Percentiles rank a stretch among this genome's conserved stretches.
These are phyloP conservation scores for Arthromyces matolae DNA, from an alignment of 768 basidiomycete species.

Conservation along the genomic window DNA sequence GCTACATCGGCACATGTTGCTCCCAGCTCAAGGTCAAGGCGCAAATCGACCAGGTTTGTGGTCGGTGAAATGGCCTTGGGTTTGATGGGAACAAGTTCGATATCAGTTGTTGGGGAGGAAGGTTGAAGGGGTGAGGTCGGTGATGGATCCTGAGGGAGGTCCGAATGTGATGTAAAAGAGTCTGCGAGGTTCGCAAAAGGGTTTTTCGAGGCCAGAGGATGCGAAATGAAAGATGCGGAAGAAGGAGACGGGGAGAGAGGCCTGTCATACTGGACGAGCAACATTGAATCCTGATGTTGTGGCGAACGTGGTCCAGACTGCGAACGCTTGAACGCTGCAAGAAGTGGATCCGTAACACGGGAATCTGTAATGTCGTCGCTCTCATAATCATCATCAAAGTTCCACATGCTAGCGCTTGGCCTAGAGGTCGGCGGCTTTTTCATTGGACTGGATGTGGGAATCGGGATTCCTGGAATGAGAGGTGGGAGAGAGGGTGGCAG, in stretches of 20 bases:
- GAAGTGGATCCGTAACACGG: conserved; percentile 3
- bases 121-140: conserved; percentile 6
- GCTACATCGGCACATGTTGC: neutral
- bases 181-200: conserved; percentile 9
- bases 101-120: conserved; percentile 7
- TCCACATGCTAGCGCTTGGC: conserved; percentile 9
- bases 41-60: conserved; percentile 7
- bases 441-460: conserved; percentile 11
- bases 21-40: neutral
- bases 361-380: conserved; percentile 9
- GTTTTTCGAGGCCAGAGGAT: conserved; percentile 5
- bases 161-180: conserved; percentile 7
- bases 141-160: conserved; percentile 6
- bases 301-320: neutral
- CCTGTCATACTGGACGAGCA: conserved; percentile 6
- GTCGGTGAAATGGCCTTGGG: neutral
- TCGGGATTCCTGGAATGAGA: conserved; percentile 20
- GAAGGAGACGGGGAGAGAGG: conserved; percentile 1
- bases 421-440: neutral
- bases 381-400: conserved; percentile 15
- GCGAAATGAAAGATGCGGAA: conserved; percentile 3
- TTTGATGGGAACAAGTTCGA: conserved; percentile 8
- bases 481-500: conserved; percentile 12
- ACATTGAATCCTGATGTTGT: neutral
- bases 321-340: conserved; percentile 14